Evolutionary conservation across 495 filamentous ascomycete species (phyloP), one percentile per base, ranked within the genome.

Genomic region (Daldinia bambusicola): DNA sequence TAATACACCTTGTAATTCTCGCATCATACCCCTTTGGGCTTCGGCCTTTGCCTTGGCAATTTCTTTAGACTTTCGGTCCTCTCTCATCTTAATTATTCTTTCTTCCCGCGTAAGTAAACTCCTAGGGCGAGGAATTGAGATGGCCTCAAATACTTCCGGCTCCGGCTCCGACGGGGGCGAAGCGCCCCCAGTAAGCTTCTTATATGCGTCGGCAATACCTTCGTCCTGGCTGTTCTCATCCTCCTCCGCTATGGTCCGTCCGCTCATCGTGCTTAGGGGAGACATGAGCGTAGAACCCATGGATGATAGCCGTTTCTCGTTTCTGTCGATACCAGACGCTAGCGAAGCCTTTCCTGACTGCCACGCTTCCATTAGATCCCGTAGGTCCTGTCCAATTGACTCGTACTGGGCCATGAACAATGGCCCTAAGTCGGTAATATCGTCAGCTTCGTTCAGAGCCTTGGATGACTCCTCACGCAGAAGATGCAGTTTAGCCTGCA

Each of bases 401-500:
- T 99, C 95, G 77, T 98, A 98, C 75, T 98, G 95, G 31, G 89
- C 79, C 80, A 96, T 89, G 30, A 98, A 87, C 60, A 86, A 89
- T 2, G 88, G 82, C 9, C 92, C 92, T 37, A 96, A 85, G 63
- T 94, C 89, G 18, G 87, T 86, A 3, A 91, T 80, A 69, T 95
- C 90, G 50, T 90, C 88, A 6, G 91, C 85, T 69, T 89, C 88
- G 71, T 93, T 90, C 18, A 97, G 81, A 56, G 88, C 87, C 68
- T 87, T 87, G 70, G 92, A 91, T 6, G 93, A 93, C 78, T 97
- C 93, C 80, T 99, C 95, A 37, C 94, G 90, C 50, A 98, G 81
- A 14, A 99, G 84, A 60, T 97, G 93, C 84, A 99, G 90, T 79
- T 97, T 98, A 31, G 95, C 95, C 78, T 98, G 95, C 26, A 99